Evolutionary conservation across 495 filamentous ascomycete species (phyloP).

Genomic region (Hypoxylon subgilvum): DNA sequence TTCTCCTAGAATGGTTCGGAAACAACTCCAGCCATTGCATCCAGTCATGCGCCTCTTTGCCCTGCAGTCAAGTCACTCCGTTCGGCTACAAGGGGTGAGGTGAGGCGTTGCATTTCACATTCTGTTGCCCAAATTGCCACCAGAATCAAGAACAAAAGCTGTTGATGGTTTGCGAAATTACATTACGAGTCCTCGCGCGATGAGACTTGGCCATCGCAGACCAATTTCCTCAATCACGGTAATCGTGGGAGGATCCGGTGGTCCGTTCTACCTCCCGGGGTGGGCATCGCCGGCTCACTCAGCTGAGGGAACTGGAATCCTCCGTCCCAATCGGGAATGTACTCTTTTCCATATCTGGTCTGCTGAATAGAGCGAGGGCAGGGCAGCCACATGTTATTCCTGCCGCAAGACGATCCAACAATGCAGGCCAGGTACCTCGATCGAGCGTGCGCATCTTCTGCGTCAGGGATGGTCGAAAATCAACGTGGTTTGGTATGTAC

Average conservation of each 20-base stretch:
- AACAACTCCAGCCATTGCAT: too few species aligned
- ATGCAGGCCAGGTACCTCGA: conserved; percentile 2
- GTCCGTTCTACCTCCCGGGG: neutral
- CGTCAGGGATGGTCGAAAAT: neutral
- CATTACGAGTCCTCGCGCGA: neutral
- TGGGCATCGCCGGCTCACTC: conserved; percentile 18
- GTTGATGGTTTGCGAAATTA: neutral
- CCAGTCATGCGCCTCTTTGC: neutral
- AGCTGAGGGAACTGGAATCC: conserved; percentile 16
- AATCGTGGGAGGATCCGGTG: neutral
- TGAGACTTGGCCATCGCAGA: too few species aligned
- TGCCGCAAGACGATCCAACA: conserved; percentile 12
- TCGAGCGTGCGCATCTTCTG: neutral
- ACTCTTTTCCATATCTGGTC: conserved; percentile 3
- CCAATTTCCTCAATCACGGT: neutral
- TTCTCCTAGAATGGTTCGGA: neutral
- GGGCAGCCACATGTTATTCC: conserved; percentile 25
- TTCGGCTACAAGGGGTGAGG: neutral
- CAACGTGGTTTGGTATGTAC: neutral
- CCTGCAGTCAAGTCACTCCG: neutral
- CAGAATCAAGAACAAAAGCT: neutral
- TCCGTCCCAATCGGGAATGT: conserved; percentile 17
- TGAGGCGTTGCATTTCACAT: too few species aligned
- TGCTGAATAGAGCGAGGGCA: conserved; percentile 1
- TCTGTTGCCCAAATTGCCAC: too few species aligned